Conservation (phyloP, 1,284 basidiomycete species). For the Trichosporon sp. region DNA sequence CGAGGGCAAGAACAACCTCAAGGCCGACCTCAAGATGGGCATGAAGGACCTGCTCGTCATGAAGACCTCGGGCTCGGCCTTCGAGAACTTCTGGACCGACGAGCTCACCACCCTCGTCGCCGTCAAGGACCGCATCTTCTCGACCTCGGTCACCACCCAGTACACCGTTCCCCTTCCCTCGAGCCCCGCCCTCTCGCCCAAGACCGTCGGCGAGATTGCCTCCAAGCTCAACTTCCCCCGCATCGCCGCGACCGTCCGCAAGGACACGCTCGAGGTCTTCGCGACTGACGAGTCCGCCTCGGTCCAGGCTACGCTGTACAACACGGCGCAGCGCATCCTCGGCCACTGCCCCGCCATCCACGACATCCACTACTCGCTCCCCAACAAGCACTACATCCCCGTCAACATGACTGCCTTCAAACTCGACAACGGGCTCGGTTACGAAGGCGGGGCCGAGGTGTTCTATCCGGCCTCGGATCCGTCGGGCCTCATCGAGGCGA, state of each 20-base stretch:
- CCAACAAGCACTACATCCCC: conserved; percentile 87
- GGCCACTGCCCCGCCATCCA: conserved; percentile 61
- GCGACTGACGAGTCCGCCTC: conserved; percentile 82
- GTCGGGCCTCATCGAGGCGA: conserved; percentile 52
- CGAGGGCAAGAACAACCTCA: conserved; percentile 53
- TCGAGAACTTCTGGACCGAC: conserved; percentile 76
- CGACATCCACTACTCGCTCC: conserved; percentile 68
- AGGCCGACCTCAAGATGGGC: conserved; percentile 63
- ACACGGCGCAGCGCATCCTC: conserved; percentile 74
- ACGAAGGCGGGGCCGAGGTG: conserved; percentile 69
- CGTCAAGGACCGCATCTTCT: conserved; percentile 73
- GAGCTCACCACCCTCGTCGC: conserved; percentile 75
- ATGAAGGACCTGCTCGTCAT: conserved; percentile 77
- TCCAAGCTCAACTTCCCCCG: conserved; percentile 59
- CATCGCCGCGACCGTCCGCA: conserved; percentile 58
- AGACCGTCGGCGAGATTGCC: conserved; percentile 53
- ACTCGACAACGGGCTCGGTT: conserved; percentile 53
- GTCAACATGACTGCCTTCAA: conserved; percentile 46
- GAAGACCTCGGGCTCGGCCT: conserved; percentile 83
- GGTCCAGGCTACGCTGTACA: conserved; percentile 90
- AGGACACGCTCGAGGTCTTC: conserved; percentile 73
- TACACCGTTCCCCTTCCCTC: conserved; percentile 60
- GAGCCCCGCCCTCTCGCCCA: conserved; percentile 53
- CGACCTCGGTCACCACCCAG: conserved; percentile 69
- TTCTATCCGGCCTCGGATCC: conserved; percentile 75